Percentiles rank a stretch among this genome's conserved stretches.
Conservation (phyloP, 2,329 filamentous ascomycete genomes). For the Ilyonectria robusta region DNA sequence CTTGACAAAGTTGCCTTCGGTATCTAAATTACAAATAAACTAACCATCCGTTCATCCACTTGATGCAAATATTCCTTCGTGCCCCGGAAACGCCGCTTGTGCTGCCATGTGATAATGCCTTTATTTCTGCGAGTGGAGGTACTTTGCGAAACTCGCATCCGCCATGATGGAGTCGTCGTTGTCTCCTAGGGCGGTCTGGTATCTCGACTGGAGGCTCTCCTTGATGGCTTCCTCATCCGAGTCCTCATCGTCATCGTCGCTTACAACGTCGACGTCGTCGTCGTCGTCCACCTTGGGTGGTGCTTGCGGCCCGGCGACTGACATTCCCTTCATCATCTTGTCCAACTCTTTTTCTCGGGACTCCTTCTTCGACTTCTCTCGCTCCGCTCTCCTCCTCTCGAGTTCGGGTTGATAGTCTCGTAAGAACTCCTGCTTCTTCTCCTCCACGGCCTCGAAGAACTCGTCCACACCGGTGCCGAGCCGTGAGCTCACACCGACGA, state of each 20-base stretch:
- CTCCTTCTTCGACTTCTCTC: slow-evolving; percentile 81
- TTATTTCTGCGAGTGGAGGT: slow-evolving; percentile 62
- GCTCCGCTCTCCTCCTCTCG: slow-evolving; percentile 80
- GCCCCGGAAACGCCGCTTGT: slow-evolving; percentile 42
- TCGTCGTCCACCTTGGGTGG: slow-evolving; percentile 59
- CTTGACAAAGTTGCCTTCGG: slow-evolving; percentile 39
- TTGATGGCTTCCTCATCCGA: slow-evolving; percentile 73
- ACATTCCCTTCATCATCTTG: slow-evolving; percentile 96
- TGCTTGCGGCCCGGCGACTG: slow-evolving; percentile 54
- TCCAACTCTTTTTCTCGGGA: slow-evolving; percentile 85
- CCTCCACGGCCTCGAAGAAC: slow-evolving; percentile 90
- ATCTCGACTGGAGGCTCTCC: slow-evolving; percentile 80
- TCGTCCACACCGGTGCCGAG: slow-evolving; percentile 92
- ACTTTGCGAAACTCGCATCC: slow-evolving; percentile 75
- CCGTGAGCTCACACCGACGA: slow-evolving; percentile 94
- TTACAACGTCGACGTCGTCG: slow-evolving; percentile 66
- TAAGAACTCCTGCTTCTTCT: slow-evolving; percentile 90
- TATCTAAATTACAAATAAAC: slow-evolving; percentile 42
- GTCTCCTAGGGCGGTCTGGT: slow-evolving; percentile 80
- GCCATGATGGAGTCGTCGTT: slow-evolving; percentile 66
- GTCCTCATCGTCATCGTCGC: slow-evolving; percentile 70
- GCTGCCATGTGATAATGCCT: slow-evolving; percentile 15
- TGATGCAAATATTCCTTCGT: slow-evolving; percentile 27
- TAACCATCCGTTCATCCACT: slow-evolving; percentile 29
- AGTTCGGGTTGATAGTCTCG: slow-evolving; percentile 93